phyloP scores from a whole-genome alignment of 306 rosid genomes.

The Casuarina glauca region DNA sequence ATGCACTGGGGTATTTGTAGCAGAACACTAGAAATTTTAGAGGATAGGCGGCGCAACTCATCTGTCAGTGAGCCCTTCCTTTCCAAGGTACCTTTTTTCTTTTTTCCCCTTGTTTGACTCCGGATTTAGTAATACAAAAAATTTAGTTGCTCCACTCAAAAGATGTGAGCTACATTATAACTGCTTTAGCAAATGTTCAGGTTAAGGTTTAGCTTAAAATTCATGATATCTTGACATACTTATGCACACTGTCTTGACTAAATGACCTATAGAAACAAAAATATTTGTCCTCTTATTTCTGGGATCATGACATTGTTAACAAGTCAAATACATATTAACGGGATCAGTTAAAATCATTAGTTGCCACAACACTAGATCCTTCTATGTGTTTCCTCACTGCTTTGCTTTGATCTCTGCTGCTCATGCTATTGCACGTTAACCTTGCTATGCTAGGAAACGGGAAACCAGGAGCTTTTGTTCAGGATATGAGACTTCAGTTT shows the following conservation, averaged over 20 bases:
- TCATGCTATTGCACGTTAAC: neutral
- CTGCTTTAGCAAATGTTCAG: constrained; percentile 18
- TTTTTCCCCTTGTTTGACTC: neutral
- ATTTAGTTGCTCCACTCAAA: neutral
- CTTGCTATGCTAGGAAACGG: neutral
- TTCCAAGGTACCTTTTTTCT: neutral
- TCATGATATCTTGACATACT: neutral
- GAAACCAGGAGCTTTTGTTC: neutral
- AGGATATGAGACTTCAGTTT: neutral
- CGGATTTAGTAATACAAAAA: constrained; percentile 21
- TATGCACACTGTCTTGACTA: neutral
- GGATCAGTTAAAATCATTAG: neutral
- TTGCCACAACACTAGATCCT: neutral
- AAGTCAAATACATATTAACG: constrained; percentile 1
- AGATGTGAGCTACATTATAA: constrained; percentile 20
- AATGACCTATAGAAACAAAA: neutral
- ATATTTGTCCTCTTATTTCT: constrained; percentile 11
- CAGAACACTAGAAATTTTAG: constrained; percentile 15
- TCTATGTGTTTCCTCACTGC: neutral
- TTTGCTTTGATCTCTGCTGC: neutral
- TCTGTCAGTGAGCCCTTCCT: constrained; percentile 12
- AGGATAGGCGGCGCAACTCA: constrained; percentile 32
- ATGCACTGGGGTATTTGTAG: constrained; percentile 55
- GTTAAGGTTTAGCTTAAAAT: constrained; percentile 8
- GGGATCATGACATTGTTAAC: neutral